Evolutionary conservation across 345 rosid species (phyloP), one percentile per base, ranked within the genome.

Genomic region (Rhizophora mangle): DNA sequence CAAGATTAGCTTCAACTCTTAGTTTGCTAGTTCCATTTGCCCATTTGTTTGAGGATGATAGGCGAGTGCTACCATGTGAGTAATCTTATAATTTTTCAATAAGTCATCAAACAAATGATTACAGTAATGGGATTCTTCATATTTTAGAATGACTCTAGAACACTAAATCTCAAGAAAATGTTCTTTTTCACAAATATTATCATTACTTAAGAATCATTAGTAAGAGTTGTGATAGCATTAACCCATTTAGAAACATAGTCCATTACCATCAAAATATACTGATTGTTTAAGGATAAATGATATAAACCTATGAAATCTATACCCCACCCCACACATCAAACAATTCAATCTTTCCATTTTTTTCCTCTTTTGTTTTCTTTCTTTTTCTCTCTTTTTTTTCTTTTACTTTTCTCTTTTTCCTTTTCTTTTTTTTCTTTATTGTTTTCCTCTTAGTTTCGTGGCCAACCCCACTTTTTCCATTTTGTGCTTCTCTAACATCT

Each of bases 241-340:
- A 64, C 39, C 68, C 34, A 47, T 46, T 49, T 62, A 6, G 51
- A 62, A 6, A 62, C 49, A 19, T 62, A 36, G 10, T 62, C 27
- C 6, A 62, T 46, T 6, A 21, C 36, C 6, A 64, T 21, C 26
- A 64, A 18, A 5, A 64, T 7, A 24, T 49, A 64, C 24, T 46
- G 9, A 18, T 64, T 47, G 3, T 24, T 27, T 29, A 24, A 64
- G 0, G 37, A 64, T 5, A 57, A 16, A 13, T 22, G 58, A 20
- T 27, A 46, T 22, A 31, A 36, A 11, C 39, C 7, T 37, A 49
- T 64, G 29, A 64, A 64, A 26, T 64, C 24, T 0, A 64, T 13
- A 27, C 22, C 58, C 57, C 24, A 64, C 1, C 24, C 24, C 24
- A 24, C 24, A 13, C 27, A 9, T 22, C 9, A 15, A 59, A 59